These are phyloP conservation scores for Pseudogymnoascus verrucosus DNA, from an alignment of 2,329 filamentous ascomycete genomes.

Conservation along the genomic window DNA sequence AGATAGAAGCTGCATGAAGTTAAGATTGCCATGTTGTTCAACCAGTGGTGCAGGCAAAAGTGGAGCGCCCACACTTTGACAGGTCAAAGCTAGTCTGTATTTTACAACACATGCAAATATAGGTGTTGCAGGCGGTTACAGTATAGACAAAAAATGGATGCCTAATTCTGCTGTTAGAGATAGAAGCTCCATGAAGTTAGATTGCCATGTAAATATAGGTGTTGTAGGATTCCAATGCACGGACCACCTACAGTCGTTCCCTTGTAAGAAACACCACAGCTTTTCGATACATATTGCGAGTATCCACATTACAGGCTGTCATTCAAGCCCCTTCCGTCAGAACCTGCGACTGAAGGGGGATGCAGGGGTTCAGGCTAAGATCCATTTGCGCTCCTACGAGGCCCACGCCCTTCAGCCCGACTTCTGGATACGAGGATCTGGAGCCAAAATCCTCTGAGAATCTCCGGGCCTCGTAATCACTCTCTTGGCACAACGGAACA, in stretches of 20 bases:
- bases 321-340: neutral
- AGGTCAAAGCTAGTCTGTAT: too few species aligned
- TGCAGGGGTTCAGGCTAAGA: neutral
- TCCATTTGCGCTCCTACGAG: neutral
- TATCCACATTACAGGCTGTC: neutral
- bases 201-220: neutral
- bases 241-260: neutral
- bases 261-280: neutral
- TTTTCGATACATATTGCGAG: neutral
- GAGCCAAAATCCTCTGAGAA: neutral
- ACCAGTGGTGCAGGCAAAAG: neutral
- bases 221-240: neutral
- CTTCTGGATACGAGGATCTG: too few species aligned
- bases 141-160: too few species aligned
- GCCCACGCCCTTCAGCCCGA: too few species aligned
- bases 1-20: neutral
- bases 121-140: too few species aligned
- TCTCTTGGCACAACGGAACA: neutral
- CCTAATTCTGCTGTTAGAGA: too few species aligned
- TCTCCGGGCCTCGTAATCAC: neutral
- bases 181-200: too few species aligned
- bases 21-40: neutral
- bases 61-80: too few species aligned
- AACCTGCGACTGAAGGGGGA: neutral
- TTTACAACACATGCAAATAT: too few species aligned